A percentile compares a stretch with the other conserved stretches of the same genome.
These are phyloP conservation scores for Hymenoscyphus albidus DNA, from an alignment of 2,329 filamentous ascomycete species.

Conservation along the genomic window DNA sequence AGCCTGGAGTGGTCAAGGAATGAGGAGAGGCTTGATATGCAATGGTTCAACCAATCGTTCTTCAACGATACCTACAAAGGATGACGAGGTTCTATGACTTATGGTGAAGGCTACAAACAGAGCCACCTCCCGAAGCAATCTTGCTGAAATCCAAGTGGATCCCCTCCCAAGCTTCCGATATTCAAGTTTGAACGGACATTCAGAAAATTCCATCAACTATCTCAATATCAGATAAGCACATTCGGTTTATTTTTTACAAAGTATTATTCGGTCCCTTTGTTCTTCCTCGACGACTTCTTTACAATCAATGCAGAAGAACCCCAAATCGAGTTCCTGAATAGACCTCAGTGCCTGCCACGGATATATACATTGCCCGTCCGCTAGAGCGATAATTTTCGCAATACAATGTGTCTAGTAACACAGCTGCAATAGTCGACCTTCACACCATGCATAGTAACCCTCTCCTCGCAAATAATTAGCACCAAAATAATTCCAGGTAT, in stretches of 20 bases:
- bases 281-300: background rate
- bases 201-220: too few relatives aligned
- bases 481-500: conserved; percentile 5
- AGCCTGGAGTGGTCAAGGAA: conserved; percentile 36
- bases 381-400: background rate
- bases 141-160: too few relatives aligned
- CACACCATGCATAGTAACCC: background rate
- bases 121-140: too few relatives aligned
- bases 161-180: too few relatives aligned
- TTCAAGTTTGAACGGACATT: too few relatives aligned
- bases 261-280: too few relatives aligned
- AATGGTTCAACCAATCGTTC: background rate
- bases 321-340: background rate
- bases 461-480: background rate
- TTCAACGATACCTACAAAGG: too few relatives aligned
- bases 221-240: too few relatives aligned
- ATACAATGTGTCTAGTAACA: conserved; percentile 1
- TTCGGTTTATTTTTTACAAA: too few relatives aligned
- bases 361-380: background rate
- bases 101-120: too few relatives aligned
- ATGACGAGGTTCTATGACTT: too few relatives aligned
- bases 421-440: background rate
- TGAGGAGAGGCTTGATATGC: conserved; percentile 9
- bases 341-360: background rate
- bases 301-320: background rate